These are phyloP conservation scores for Osmanthus fragrans DNA, from an alignment of 257 asterid genomes.

Conservation along the genomic window DNA sequence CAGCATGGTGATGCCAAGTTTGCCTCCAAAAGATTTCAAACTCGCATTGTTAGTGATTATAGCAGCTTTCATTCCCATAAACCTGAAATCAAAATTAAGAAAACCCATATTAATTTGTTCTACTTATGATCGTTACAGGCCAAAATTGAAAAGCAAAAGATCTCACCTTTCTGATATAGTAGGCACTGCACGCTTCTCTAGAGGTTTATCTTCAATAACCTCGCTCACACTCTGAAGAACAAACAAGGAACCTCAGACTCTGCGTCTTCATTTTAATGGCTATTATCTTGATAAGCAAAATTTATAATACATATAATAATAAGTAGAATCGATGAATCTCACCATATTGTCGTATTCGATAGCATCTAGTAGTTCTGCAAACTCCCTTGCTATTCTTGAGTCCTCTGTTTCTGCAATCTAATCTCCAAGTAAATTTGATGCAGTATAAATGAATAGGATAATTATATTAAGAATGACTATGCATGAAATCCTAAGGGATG, in stretches of 20 bases:
- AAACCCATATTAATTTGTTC: not conserved
- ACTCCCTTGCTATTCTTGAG: slow-evolving; percentile 60
- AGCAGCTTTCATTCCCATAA: slow-evolving; percentile 89
- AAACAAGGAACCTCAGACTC: slow-evolving; percentile 15
- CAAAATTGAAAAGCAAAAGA: not conserved
- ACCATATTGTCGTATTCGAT: slow-evolving; percentile 49
- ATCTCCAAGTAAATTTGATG: slow-evolving; percentile 40
- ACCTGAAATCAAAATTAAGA: slow-evolving; percentile 44
- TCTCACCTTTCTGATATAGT: slow-evolving; percentile 60
- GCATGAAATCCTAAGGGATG: too few relatives aligned
- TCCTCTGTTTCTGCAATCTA: slow-evolving; percentile 76
- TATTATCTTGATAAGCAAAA: not conserved
- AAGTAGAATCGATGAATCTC: slow-evolving; percentile 25
- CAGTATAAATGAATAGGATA: not conserved
- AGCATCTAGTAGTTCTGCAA: slow-evolving; percentile 72
- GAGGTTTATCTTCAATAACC: slow-evolving; percentile 25
- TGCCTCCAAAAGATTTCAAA: slow-evolving; percentile 51
- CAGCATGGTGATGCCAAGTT: slow-evolving; percentile 51
- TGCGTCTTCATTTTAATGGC: slow-evolving; percentile 5
- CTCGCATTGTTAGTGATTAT: slow-evolving; percentile 44
- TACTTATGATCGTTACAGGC: not conserved
- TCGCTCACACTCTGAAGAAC: slow-evolving; percentile 34
- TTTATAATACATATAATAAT: not conserved
- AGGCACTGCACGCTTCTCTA: slow-evolving; percentile 31
- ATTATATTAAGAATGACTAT: too few relatives aligned